Evolutionary conservation across 2,329 filamentous ascomycete species (phyloP), one percentile per base, ranked within the genome.

Genomic region (Hypoxylon sp.): DNA sequence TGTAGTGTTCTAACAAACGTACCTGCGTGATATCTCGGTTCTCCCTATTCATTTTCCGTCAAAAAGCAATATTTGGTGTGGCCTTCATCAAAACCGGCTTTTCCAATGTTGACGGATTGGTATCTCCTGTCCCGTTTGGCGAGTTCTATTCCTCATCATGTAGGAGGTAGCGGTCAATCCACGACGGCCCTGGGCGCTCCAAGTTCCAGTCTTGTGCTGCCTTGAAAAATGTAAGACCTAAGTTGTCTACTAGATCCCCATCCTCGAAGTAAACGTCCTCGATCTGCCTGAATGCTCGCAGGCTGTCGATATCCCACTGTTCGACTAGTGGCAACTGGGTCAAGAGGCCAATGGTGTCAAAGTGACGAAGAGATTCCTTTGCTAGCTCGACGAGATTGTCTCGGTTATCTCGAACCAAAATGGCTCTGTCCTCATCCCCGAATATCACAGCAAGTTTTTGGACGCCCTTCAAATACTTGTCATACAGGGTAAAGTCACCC

Each of bases 391-490:
- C n/a, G 6, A 60, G 21, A 5, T 43, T n/a, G 7, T 60, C 43
- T 9, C 62, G 55, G 5, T 56, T 5, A 5, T 13, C 30, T 25
- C 56, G 41, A 10, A 21, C 56, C 3, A 5, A 23, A 3, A 49
- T 21, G 17, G 56, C 62, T 14, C 32, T 25, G 1, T 19, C 23
- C 21, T 60, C 62, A 13, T 65, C 62, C 1, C 23, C 49, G 56
- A 65, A 51, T 11, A 50, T 11, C 7, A 65, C 28, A 10, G 62
- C 55, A 3, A 30, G 28, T 7, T 30, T 7, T 30, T 30, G 28
- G 28, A 30, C 28, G 28, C 28, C 9, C 5, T 7, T 6, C 6
- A 30, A 30, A 6, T 7, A 7, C 28, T 30, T 7, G 28, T 9
- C 5, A 30, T 30, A 30, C 5, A 1, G 6, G 7, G 28, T 5